These are phyloP conservation scores for Cercospora janseana DNA, from an alignment of 2,329 filamentous ascomycete genomes.

Conservation along the genomic window DNA sequence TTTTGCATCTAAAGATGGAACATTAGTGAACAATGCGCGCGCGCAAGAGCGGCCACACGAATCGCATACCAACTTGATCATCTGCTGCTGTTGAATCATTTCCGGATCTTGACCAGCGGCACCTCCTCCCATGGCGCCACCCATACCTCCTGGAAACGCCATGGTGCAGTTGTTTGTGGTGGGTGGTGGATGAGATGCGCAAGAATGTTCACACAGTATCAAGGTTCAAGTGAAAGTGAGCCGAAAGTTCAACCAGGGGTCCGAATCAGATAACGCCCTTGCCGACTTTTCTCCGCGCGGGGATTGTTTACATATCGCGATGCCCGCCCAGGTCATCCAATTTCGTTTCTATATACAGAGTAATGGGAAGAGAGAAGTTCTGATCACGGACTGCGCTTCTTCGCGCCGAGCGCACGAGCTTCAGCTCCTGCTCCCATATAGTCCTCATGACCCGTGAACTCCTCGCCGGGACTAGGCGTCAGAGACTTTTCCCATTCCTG, in stretches of 20 bases:
- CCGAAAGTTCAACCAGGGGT: conserved; percentile 11
- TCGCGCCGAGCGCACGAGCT: conserved; percentile 24
- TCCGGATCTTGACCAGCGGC: conserved; percentile 31
- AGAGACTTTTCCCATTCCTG: conserved; percentile 86
- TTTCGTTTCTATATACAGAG: conserved; percentile 7
- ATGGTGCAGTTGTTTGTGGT: conserved; percentile 10
- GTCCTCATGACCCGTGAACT: conserved; percentile 28
- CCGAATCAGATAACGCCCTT: neutral
- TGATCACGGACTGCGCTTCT: conserved; percentile 17
- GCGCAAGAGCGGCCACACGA: neutral
- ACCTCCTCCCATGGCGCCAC: conserved; percentile 13
- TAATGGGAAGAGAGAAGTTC: neutral
- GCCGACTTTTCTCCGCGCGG: conserved; percentile 11
- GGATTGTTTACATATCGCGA: neutral
- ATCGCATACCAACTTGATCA: conserved; percentile 47
- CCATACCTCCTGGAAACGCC: conserved; percentile 24
- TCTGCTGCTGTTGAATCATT: conserved; percentile 47
- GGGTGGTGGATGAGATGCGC: neutral
- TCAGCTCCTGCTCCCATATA: conserved; percentile 32
- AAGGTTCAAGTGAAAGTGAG: conserved; percentile 8
- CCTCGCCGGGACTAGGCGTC: conserved; percentile 38
- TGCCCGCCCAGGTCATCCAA: conserved; percentile 3
- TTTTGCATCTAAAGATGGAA: conserved; percentile 63
- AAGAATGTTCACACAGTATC: neutral
- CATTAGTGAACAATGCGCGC: neutral